Base-by-base conservation (phyloP, 768 basidiomycete species). In the Lentinula raphanica region DNA sequence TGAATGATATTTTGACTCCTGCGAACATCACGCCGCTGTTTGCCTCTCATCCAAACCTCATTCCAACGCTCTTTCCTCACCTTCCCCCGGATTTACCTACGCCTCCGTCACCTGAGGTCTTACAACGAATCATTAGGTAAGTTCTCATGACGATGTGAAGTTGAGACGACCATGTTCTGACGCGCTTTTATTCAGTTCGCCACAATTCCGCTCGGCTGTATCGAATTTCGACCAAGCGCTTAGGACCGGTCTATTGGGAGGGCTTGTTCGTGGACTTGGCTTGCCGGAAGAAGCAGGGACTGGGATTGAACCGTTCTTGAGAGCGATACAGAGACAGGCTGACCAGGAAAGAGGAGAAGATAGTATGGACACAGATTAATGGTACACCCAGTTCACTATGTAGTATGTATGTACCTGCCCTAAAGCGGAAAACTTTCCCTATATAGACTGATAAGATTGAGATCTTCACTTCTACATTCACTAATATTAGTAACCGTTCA, bases 251-350 rank as follows among this genome's bases (percentile, higher is more conserved):
- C 71, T 92, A 51, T 74, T 94, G 2, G 86, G 85, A 5, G 83
- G 79, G 1, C 76, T 95, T 19, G 91, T 96, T 58, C 75, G 85
- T 32, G 81, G 85, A 25, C 75, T 97, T 6, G 94, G 93, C 2
- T 73, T 97, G 36, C 90, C 92, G 0, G 91, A 89, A 65, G 88
- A 88, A 64, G 94, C 94, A 7, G 94, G 92, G 0, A 79, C 78
- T 4, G 84, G 92, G 3, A 78, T 94, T 5, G 82, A 75, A 40
- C 84, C 90, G 5, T 96, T 96, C 70, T 74, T 97, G 69, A 79
- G 85, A 38, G 92, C 90, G 2, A 79, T 96, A 28, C 83, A 81
- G 59, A 90, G 88, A 60, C 86, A 94, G 68, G 89, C 86, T 12
- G 75, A 81, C 57, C 75, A 79, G 56, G 81, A 82, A 35, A 35